Conservation (phyloP, 768 basidiomycete genomes). For the Aureoboletus auriporus region DNA sequence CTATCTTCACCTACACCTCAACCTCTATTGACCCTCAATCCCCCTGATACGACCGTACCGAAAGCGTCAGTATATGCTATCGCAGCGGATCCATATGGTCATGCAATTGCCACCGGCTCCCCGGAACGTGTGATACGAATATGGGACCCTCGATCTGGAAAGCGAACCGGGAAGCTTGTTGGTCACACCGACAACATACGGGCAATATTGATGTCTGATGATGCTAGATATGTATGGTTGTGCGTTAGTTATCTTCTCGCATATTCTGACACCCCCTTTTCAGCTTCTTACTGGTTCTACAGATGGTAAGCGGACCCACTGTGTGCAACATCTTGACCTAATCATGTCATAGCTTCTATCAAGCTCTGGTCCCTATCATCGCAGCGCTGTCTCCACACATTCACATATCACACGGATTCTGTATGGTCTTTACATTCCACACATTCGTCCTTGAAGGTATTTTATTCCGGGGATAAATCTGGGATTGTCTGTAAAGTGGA, state of each 20-base stretch:
- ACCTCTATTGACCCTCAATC: constrained; percentile 61
- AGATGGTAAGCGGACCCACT: constrained; percentile 43
- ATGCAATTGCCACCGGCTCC: constrained; percentile 80
- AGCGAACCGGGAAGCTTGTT: constrained; percentile 78
- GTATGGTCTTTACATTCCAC: constrained; percentile 91
- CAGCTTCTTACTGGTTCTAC: constrained; percentile 84
- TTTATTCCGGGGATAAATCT: constrained; percentile 92
- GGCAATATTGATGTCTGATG: constrained; percentile 83
- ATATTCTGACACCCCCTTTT: constrained; percentile 3
- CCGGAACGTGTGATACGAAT: constrained; percentile 88
- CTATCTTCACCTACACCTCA: constrained; percentile 38
- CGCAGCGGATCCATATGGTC: constrained; percentile 75
- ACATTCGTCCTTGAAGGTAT: constrained; percentile 81
- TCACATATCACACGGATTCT: constrained; percentile 90
- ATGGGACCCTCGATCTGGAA: constrained; percentile 91
- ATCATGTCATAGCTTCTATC: constrained; percentile 53
- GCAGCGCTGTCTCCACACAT: constrained; percentile 92
- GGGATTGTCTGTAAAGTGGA: constrained; percentile 93
- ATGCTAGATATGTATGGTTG: constrained; percentile 78
- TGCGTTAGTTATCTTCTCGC: constrained; percentile 4
- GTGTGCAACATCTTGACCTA: constrained; percentile 7
- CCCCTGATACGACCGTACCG: constrained; percentile 60
- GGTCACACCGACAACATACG: constrained; percentile 98
- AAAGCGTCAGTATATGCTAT: constrained; percentile 79
- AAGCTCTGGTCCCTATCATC: constrained; percentile 92